Conservation (phyloP, 2,329 filamentous ascomycete species). For the Byssothecium circinans region DNA sequence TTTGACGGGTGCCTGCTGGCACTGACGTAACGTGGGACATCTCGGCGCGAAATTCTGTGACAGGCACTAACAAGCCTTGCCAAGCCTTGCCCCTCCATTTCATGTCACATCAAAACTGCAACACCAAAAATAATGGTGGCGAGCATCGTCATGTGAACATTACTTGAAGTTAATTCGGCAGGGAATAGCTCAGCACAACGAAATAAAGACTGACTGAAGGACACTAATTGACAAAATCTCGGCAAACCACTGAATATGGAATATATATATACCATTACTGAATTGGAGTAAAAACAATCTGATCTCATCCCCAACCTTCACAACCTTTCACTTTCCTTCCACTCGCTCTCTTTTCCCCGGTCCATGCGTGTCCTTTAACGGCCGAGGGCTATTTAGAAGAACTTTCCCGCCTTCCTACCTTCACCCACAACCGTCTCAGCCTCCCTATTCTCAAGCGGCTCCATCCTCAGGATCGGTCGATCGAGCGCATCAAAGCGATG, state of each 20-base stretch:
- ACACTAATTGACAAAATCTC: too few relatives aligned
- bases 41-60: not conserved
- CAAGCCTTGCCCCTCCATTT: not conserved
- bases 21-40: not conserved
- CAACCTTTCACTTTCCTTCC: not conserved
- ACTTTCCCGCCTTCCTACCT: conserved; percentile 31
- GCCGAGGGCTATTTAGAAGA: too few relatives aligned
- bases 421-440: conserved; percentile 29
- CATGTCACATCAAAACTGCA: not conserved
- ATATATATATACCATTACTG: too few relatives aligned
- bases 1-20: not conserved
- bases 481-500: conserved; percentile 69
- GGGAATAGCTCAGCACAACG: too few relatives aligned
- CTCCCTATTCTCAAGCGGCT: conserved; percentile 28
- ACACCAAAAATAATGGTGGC: not conserved
- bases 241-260: too few relatives aligned
- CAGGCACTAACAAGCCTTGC: not conserved
- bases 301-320: too few relatives aligned
- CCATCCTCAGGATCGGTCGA: conserved; percentile 29
- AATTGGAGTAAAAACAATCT: too few relatives aligned
- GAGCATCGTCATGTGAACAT: not conserved
- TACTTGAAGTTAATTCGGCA: too few relatives aligned
- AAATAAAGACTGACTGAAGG: too few relatives aligned
- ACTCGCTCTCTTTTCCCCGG: not conserved
- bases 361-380: too few relatives aligned